These are phyloP conservation scores for Trypanosoma melophagium DNA, from an alignment of 208 protist genomes.

Conservation along the genomic window DNA sequence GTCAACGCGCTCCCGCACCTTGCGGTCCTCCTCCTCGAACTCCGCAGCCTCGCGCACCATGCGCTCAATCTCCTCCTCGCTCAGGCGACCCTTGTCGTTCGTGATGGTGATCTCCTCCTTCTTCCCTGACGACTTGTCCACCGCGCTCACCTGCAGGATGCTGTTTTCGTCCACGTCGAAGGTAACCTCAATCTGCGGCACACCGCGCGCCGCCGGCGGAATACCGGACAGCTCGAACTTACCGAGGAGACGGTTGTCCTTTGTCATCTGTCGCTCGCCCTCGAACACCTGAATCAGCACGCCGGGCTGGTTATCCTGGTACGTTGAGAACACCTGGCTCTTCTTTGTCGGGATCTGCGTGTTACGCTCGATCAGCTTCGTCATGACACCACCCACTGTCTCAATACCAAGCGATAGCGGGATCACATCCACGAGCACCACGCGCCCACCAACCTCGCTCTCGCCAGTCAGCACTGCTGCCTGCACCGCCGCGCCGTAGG, in stretches of 20 bases:
- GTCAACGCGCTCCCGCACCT: constrained; percentile 77
- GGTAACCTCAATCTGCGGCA: constrained; percentile 98
- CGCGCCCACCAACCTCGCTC: constrained; percentile 70
- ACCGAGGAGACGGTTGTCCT: constrained; percentile 93
- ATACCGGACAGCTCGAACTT: constrained; percentile 92
- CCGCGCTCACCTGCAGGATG: constrained; percentile 95
- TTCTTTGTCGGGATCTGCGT: constrained; percentile 87
- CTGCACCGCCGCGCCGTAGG: constrained; percentile 96
- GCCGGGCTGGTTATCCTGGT: constrained; percentile 80
- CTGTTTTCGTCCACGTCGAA: constrained; percentile 99
- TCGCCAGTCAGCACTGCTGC: constrained; percentile 91
- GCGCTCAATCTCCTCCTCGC: constrained; percentile 83
- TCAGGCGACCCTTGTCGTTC: constrained; percentile 91
- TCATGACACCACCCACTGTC: constrained; percentile 94
- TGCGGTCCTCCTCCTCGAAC: constrained; percentile 86
- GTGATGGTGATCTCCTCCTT: constrained; percentile 85
- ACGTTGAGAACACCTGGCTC: constrained; percentile 87
- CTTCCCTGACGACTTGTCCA: constrained; percentile 92
- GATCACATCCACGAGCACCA: constrained; percentile 85
- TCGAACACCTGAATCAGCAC: constrained; percentile 95
- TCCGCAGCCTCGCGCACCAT: constrained; percentile 88
- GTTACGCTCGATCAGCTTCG: constrained; percentile 86
- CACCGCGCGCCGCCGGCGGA: constrained; percentile 81
- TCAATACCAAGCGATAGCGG: constrained; percentile 95
- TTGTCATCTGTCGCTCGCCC: constrained; percentile 91